Percentiles rank a stretch among this genome's conserved stretches.
Conservation (phyloP, 306 rosid genomes). For the Vigna nakashimae region DNA sequence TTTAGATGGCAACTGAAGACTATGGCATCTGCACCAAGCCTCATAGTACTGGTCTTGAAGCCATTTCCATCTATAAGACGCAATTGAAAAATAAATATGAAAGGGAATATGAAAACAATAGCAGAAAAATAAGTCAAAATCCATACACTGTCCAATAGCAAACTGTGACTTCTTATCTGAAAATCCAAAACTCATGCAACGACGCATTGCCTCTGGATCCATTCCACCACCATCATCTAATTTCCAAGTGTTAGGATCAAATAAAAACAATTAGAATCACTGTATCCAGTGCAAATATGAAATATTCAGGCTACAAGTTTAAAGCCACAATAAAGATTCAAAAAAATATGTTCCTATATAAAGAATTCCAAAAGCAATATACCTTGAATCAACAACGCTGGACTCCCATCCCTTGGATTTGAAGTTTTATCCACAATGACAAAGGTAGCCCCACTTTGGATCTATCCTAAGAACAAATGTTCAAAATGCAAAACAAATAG, state of each 20-base stretch:
- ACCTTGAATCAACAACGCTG: conserved; percentile 94
- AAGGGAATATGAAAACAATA: conserved; percentile 26
- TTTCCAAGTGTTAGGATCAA: conserved; percentile 39
- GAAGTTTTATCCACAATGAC: conserved; percentile 79
- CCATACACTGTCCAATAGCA: conserved; percentile 91
- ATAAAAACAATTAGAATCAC: conserved; percentile 33
- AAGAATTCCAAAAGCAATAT: conserved; percentile 37
- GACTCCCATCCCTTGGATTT: conserved; percentile 85
- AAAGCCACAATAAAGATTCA: conserved; percentile 23
- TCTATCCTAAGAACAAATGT: conserved; percentile 70
- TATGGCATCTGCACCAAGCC: conserved; percentile 96
- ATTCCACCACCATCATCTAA: conserved; percentile 95
- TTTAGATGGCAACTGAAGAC: conserved; percentile 76
- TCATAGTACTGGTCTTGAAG: conserved; percentile 96
- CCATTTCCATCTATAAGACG: conserved; percentile 94
- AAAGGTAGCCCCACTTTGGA: conserved; percentile 93
- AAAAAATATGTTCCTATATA: neutral
- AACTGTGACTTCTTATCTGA: conserved; percentile 75
- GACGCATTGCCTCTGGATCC: conserved; percentile 86
- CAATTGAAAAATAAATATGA: conserved; percentile 51
- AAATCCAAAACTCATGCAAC: conserved; percentile 96
- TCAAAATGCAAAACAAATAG: conserved; percentile 50
- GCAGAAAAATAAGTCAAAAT: conserved; percentile 42
- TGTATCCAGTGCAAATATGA: conserved; percentile 1
- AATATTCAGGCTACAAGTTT: conserved; percentile 31